Conservation (phyloP, 2,329 filamentous ascomycete species). For the Onygena corvina region DNA sequence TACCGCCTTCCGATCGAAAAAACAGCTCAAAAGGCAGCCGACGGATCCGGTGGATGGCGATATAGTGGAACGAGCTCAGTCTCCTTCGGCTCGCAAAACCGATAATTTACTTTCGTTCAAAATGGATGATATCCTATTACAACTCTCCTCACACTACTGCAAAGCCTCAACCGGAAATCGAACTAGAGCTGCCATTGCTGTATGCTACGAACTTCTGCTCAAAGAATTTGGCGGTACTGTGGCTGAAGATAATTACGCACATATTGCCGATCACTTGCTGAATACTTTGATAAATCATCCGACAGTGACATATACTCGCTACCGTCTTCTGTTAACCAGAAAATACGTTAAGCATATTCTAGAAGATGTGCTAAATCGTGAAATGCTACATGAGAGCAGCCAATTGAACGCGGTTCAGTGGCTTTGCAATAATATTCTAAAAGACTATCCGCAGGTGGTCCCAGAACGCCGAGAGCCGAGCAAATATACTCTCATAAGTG, state of each 20-base stretch:
- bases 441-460: constrained; percentile 83
- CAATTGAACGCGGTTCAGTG: constrained; percentile 71
- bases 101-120: constrained; percentile 60
- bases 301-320: constrained; percentile 70
- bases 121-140: constrained; percentile 63
- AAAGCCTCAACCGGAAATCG: constrained; percentile 66
- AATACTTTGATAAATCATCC: constrained; percentile 65
- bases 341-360: constrained; percentile 75
- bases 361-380: constrained; percentile 67
- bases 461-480: constrained; percentile 79
- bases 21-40: constrained; percentile 52
- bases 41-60: constrained; percentile 48
- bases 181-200: constrained; percentile 66
- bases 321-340: constrained; percentile 71
- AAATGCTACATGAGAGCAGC: constrained; percentile 77
- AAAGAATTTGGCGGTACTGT: constrained; percentile 65
- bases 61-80: constrained; percentile 58
- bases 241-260: constrained; percentile 71
- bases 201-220: constrained; percentile 76
- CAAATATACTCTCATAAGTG: constrained; percentile 70
- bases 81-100: constrained; percentile 39
- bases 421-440: constrained; percentile 76
- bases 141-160: constrained; percentile 69
- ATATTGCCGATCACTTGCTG: constrained; percentile 69
- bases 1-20: constrained; percentile 58